Conservation (phyloP, 2,329 filamentous ascomycete species). For the Dactylella cylindrospora region DNA sequence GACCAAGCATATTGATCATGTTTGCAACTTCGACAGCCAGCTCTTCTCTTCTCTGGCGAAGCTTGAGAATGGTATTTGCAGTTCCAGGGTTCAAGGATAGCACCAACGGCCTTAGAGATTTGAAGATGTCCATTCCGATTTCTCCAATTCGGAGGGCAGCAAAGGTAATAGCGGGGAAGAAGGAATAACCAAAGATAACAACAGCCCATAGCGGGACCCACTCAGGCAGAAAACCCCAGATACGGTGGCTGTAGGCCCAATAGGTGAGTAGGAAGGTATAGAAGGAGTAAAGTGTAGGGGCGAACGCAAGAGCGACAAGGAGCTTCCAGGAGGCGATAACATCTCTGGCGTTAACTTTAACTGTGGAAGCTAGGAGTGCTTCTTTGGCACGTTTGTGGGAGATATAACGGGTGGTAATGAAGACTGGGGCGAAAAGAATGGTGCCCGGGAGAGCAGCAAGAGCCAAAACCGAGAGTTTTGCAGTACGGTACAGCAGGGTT, state of each 20-base stretch:
- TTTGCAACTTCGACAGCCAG: slow-evolving; percentile 82
- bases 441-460: slow-evolving; percentile 83
- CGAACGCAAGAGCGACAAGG: slow-evolving; percentile 79
- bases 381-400: slow-evolving; percentile 79
- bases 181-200: slow-evolving; percentile 70
- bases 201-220: slow-evolving; percentile 79
- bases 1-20: slow-evolving; percentile 90
- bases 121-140: slow-evolving; percentile 98
- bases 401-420: slow-evolving; percentile 79
- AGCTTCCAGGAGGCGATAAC: slow-evolving; percentile 95
- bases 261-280: slow-evolving; percentile 74
- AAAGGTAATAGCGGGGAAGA: slow-evolving; percentile 88
- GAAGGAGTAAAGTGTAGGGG: slow-evolving; percentile 76
- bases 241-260: slow-evolving; percentile 77
- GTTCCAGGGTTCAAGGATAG: slow-evolving; percentile 82
- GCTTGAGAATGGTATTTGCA: slow-evolving; percentile 76
- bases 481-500: slow-evolving; percentile 75
- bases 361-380: slow-evolving; percentile 79
- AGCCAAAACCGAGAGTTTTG: slow-evolving; percentile 74
- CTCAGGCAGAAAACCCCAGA: slow-evolving; percentile 76
- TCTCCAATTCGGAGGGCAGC: slow-evolving; percentile 92
- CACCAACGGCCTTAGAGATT: slow-evolving; percentile 84
- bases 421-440: slow-evolving; percentile 83
- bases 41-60: slow-evolving; percentile 70
- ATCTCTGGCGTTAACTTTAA: slow-evolving; percentile 84